Evolutionary conservation across 2,329 filamentous ascomycete genomes (phyloP).

Genomic region (Hymenoscyphus infarciens): DNA sequence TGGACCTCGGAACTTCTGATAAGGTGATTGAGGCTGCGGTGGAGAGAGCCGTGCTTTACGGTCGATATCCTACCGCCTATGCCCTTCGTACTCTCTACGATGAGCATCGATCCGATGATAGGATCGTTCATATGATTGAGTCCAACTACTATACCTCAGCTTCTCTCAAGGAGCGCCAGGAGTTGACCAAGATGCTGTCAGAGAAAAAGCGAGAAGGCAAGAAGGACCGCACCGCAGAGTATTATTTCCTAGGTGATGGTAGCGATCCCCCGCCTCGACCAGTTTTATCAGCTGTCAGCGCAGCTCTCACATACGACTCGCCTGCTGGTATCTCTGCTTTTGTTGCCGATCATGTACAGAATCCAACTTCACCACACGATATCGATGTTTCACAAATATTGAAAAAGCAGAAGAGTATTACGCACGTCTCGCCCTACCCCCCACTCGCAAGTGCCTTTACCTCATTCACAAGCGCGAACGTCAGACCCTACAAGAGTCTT

Average conservation of each 20-base stretch:
- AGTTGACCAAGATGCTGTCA: slow-evolving; percentile 50
- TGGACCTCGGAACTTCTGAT: slow-evolving; percentile 38
- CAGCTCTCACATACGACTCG: slow-evolving; percentile 13
- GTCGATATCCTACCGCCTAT: slow-evolving; percentile 59
- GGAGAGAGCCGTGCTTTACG: slow-evolving; percentile 53
- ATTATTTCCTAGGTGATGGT: slow-evolving; percentile 47
- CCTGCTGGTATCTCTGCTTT: slow-evolving; percentile 2
- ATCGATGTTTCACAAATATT: slow-evolving; percentile 9
- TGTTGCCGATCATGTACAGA: slow-evolving; percentile 7
- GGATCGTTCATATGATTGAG: slow-evolving; percentile 55
- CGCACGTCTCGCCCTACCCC: slow-evolving; percentile 8
- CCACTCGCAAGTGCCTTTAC: not conserved
- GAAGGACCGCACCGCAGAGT: slow-evolving; percentile 47
- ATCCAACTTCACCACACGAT: slow-evolving; percentile 9
- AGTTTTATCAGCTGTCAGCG: slow-evolving; percentile 14
- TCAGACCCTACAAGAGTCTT: not conserved
- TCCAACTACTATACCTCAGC: slow-evolving; percentile 56
- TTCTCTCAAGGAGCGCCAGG: slow-evolving; percentile 47
- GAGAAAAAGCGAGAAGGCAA: slow-evolving; percentile 56
- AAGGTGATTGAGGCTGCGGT: slow-evolving; percentile 56
- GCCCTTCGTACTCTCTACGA: slow-evolving; percentile 59
- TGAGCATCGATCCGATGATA: slow-evolving; percentile 48
- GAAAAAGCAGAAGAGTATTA: slow-evolving; percentile 15
- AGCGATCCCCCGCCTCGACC: slow-evolving; percentile 27
- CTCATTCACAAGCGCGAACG: not conserved